Evolutionary conservation across 164 flowering plant genomes (phyloP), one percentile per base, ranked within the genome.

Genomic region (Liquidambar formosana): DNA sequence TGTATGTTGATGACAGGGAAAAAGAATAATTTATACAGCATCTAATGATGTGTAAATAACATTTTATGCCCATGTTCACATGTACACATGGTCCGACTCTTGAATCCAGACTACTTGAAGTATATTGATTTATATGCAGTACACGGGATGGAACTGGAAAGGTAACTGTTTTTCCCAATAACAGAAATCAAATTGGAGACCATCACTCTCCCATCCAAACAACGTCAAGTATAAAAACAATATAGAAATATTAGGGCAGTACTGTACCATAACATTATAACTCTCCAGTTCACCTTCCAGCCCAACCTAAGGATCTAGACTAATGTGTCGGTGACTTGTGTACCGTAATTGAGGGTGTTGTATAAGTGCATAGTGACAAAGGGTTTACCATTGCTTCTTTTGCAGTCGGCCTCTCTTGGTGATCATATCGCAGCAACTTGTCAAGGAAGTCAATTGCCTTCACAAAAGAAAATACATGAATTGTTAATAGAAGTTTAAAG

Each of bases 371-470:
- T 26, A 25, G 54, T 33, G 43, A 45, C 11, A 13, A 18, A 38
- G 38, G 48, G 16, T 9, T 59, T 84, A 96, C 99, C 99, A 93
- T 96, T 73, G 99, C 99, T 85, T 93, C 98, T 79, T 90, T 93
- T 26, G 99, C 97, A 28, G 97, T 96, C 22, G 91, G 98, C 86
- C 99, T 84, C 66, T 93, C 98, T 75, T 90, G 97, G 81, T 96
- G 99, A 77, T 96, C 99, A 70, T 93, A 96, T n/a, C 88, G 91
- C 66, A 96, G 87, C 83, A 96, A 76, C 83, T 88, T 93, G 82
- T 96, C 99, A 48, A 96, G 84, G 76, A 96, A 92, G 71, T 93
- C 98, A 66, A 93, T 71, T 11, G 98, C 98, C 98, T 96, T 56
- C 60, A 67, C 18, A 67, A 60, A 51, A 57, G 21, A 26, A 63